These are phyloP conservation scores for Neurospora crassa DNA, from an alignment of 2,329 filamentous ascomycete species.

Conservation along the genomic window DNA sequence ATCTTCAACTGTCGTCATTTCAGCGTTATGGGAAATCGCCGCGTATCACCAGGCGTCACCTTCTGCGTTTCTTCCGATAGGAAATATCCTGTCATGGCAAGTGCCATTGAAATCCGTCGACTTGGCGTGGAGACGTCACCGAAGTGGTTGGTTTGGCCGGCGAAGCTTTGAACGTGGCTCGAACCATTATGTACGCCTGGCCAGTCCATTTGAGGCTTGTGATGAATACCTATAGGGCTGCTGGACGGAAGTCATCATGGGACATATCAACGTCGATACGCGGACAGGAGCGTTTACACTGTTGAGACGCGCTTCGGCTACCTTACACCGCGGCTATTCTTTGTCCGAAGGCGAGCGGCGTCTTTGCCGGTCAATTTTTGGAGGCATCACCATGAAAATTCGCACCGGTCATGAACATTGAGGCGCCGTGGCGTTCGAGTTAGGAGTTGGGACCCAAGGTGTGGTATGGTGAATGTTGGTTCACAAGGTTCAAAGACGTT, in stretches of 20 bases:
- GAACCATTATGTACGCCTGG: background rate
- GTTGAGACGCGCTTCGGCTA: background rate
- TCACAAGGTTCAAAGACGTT: background rate
- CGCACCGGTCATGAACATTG: background rate
- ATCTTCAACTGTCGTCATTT: background rate
- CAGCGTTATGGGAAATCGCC: background rate
- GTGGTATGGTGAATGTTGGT: background rate
- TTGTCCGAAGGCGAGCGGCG: background rate
- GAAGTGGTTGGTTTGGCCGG: background rate
- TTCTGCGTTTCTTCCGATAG: background rate
- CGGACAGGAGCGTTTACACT: background rate
- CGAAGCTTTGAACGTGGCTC: background rate
- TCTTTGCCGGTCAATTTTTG: background rate
- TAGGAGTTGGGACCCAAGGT: background rate
- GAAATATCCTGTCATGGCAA: background rate
- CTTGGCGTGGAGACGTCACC: background rate
- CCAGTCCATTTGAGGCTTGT: background rate
- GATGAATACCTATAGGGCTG: background rate
- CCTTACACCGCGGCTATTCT: background rate
- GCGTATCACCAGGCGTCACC: background rate
- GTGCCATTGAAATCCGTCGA: background rate
- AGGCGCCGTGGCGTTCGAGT: background rate
- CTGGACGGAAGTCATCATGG: background rate
- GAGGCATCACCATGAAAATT: background rate
- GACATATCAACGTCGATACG: background rate